Evolutionary conservation across 2,329 filamentous ascomycete species (phyloP).

Genomic region (Fusarium anthophilum): DNA sequence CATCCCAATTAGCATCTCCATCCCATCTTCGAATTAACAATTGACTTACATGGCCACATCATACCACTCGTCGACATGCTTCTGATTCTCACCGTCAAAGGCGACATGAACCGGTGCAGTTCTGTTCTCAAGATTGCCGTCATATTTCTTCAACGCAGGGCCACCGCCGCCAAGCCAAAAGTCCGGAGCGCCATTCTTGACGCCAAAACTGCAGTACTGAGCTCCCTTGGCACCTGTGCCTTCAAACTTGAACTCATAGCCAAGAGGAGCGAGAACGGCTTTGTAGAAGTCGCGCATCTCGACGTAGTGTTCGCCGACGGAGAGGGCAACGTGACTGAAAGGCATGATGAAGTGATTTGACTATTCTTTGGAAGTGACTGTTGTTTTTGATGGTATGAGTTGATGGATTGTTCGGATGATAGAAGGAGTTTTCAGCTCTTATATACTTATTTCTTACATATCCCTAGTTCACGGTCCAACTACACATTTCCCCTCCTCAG

Average conservation of each 20-base stretch:
- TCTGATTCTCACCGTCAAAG: constrained; percentile 26
- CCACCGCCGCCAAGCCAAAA: constrained; percentile 41
- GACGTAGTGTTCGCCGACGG: constrained; percentile 38
- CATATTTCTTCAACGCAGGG: constrained; percentile 33
- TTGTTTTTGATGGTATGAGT: background rate
- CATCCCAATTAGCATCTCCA: background rate
- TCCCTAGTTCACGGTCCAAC: constrained; percentile 21
- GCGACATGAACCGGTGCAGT: constrained; percentile 37
- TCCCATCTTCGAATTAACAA: fast-evolving
- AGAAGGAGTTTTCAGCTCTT: background rate
- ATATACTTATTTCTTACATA: background rate
- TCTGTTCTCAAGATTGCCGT: constrained; percentile 33
- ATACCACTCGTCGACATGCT: constrained; percentile 40
- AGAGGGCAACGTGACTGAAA: constrained; percentile 35
- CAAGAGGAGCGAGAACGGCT: constrained; percentile 39
- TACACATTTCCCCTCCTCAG: constrained; percentile 1
- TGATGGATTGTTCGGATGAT: background rate
- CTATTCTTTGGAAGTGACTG: background rate
- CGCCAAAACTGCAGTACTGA: constrained; percentile 38
- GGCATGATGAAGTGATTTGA: constrained; percentile 25
- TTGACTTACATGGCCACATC: constrained; percentile 39
- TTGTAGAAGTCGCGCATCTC: constrained; percentile 44
- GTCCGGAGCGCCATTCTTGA: constrained; percentile 24
- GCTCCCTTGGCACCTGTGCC: constrained; percentile 1
- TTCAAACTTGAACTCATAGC: constrained; percentile 37